A percentile compares a stretch with the other conserved stretches of the same genome.
phyloP scores from a whole-genome alignment of 768 basidiomycete species.

The Nevesoporus exiguus region DNA sequence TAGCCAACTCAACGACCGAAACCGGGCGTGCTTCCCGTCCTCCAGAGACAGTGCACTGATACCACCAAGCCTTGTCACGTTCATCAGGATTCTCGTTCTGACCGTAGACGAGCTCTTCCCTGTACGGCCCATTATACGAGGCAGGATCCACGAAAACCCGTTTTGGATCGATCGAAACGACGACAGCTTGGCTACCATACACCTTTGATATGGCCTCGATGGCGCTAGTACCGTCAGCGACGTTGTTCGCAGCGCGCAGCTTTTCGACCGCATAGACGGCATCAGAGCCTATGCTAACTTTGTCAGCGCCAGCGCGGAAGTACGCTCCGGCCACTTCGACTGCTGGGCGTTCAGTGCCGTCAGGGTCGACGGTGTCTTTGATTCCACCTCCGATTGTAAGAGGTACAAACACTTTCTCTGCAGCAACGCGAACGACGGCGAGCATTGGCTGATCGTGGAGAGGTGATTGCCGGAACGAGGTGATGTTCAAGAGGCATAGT shows the following conservation, averaged over 20 bases:
- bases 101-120: conserved; percentile 53
- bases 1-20: conserved; percentile 87
- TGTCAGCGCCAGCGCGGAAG: conserved; percentile 97
- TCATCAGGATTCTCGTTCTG: conserved; percentile 48
- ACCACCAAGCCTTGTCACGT: conserved; percentile 89
- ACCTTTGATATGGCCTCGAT: conserved; percentile 89
- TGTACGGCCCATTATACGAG: conserved; percentile 66
- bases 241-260: conserved; percentile 48
- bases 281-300: conserved; percentile 96
- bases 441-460: conserved; percentile 98
- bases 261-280: conserved; percentile 93
- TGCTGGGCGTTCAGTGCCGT: conserved; percentile 82
- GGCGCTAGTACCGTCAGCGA: conserved; percentile 70
- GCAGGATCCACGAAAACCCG: conserved; percentile 71
- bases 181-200: conserved; percentile 96
- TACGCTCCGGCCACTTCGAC: conserved; percentile 95
- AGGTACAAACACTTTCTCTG: conserved; percentile 91
- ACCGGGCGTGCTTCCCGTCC: conserved; percentile 81
- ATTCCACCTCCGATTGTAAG: conserved; percentile 98
- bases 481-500: conserved; percentile 97
- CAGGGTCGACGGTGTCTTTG: conserved; percentile 93
- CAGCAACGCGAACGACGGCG: conserved; percentile 86
- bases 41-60: conserved; percentile 95
- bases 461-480: conserved; percentile 96
- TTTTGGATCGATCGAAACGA: conserved; percentile 94